Evolutionary conservation across 805 yeast species (phyloP).

Genomic region (Ogataea salicorniae): DNA sequence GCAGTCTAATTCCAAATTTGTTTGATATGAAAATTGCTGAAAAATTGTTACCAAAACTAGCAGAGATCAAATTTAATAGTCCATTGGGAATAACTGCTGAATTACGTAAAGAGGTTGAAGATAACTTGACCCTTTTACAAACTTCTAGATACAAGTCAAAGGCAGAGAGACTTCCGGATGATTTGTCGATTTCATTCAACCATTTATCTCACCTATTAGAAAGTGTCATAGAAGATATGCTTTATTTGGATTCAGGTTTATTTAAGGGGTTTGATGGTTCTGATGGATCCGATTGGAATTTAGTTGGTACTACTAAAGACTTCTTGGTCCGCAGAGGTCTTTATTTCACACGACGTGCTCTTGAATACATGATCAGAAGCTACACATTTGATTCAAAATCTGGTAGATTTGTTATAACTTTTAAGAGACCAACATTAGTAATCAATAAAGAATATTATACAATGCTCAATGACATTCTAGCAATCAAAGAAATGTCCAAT

Average conservation of each 20-base stretch:
- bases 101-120: background rate
- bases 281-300: slow-evolving; percentile 7
- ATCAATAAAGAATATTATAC: background rate
- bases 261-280: slow-evolving; percentile 8
- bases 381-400: background rate
- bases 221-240: slow-evolving; percentile 7
- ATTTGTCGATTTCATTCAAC: slow-evolving; percentile 3
- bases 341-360: slow-evolving; percentile 6
- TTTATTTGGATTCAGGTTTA: slow-evolving; percentile 5
- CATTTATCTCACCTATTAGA: slow-evolving; percentile 11
- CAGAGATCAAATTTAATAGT: background rate
- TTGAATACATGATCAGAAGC: slow-evolving; percentile 1
- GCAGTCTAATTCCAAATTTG: slow-evolving; percentile 2
- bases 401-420: background rate
- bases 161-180: slow-evolving; percentile 3
- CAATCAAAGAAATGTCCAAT: background rate
- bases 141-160: background rate
- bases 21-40: slow-evolving; percentile 3
- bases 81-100: background rate
- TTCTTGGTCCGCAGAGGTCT: slow-evolving; percentile 10
- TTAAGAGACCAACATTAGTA: background rate
- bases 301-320: slow-evolving; percentile 3
- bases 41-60: background rate
- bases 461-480: slow-evolving; percentile 2
- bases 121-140: too few relatives aligned